A percentile compares a stretch with the other conserved stretches of the same genome.
Evolutionary conservation across 1,284 basidiomycete species (phyloP).

Genomic region (Neonothopanus nambi): DNA sequence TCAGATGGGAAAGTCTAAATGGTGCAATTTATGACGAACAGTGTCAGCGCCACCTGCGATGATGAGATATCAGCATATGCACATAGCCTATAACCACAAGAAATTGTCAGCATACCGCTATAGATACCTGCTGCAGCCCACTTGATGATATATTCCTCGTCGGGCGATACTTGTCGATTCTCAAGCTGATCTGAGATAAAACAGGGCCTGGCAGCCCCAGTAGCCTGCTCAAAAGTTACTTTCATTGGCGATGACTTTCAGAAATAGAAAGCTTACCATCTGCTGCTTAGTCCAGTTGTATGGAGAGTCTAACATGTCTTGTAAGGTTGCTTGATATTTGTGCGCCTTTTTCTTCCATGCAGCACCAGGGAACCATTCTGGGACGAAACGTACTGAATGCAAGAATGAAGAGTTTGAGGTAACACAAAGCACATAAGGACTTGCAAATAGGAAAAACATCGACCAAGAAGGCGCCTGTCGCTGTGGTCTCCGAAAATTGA

Average conservation of each 20-base stretch:
- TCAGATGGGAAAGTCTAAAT: not conserved
- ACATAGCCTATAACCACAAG: not conserved
- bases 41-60: not conserved
- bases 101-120: slow-evolving; percentile 11
- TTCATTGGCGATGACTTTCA: no score
- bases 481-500: slow-evolving; percentile 37
- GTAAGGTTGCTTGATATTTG: not conserved
- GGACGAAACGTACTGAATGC: not conserved
- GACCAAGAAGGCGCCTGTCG: slow-evolving; percentile 37
- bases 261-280: not conserved
- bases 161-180: slow-evolving; percentile 11
- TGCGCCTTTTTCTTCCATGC: not conserved
- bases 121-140: slow-evolving; percentile 27
- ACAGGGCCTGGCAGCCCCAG: slow-evolving; percentile 23
- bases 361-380: slow-evolving; percentile 5
- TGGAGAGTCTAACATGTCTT: not conserved
- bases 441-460: slow-evolving; percentile 38
- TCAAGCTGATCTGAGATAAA: slow-evolving; percentile 24
- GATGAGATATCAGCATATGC: not conserved
- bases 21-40: not conserved
- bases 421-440: slow-evolving; percentile 15
- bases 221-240: no score
- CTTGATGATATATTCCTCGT: slow-evolving; percentile 25
- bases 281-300: not conserved
- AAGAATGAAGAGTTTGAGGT: not conserved